Conservation (phyloP, 1,284 basidiomycete species). For the Amylostereum chailletii region DNA sequence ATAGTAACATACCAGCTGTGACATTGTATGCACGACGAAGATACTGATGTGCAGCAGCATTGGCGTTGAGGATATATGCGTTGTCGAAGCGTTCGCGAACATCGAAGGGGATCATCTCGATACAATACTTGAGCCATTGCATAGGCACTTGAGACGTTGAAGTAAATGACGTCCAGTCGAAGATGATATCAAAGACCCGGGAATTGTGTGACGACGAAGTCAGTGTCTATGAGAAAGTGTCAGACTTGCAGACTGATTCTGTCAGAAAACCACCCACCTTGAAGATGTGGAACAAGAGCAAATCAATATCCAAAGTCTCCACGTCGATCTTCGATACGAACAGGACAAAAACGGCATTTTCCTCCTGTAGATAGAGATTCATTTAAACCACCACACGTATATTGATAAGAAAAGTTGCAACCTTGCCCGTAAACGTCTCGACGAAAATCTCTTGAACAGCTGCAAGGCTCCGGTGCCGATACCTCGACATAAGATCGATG, state of each 20-base stretch:
- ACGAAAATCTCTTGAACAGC: constrained; percentile 65
- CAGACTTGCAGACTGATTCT: not conserved
- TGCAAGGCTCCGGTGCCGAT: constrained; percentile 52
- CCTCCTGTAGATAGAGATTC: constrained; percentile 27
- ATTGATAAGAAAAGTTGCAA: constrained; percentile 18
- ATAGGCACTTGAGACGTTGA: constrained; percentile 72
- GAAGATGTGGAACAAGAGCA: constrained; percentile 78
- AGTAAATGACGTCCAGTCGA: constrained; percentile 79
- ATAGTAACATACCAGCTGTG: constrained; percentile 50
- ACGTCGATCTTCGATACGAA: constrained; percentile 66
- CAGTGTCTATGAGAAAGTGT: constrained; percentile 23
- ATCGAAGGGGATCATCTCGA: constrained; percentile 71
- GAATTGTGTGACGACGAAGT: constrained; percentile 35
- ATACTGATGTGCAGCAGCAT: constrained; percentile 65
- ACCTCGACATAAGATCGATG: constrained; percentile 62
- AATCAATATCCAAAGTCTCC: constrained; percentile 78
- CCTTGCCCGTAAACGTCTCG: constrained; percentile 42
- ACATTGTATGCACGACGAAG: constrained; percentile 70
- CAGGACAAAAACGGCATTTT: constrained; percentile 51
- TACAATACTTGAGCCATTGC: constrained; percentile 74
- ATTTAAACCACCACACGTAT: not conserved
- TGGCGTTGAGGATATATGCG: constrained; percentile 75
- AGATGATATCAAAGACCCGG: constrained; percentile 62
- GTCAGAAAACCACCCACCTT: constrained; percentile 36
- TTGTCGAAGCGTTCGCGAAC: constrained; percentile 48